These are phyloP conservation scores for Codiaeum variegatum DNA, from an alignment of 441 rosid species.

Conservation along the genomic window DNA sequence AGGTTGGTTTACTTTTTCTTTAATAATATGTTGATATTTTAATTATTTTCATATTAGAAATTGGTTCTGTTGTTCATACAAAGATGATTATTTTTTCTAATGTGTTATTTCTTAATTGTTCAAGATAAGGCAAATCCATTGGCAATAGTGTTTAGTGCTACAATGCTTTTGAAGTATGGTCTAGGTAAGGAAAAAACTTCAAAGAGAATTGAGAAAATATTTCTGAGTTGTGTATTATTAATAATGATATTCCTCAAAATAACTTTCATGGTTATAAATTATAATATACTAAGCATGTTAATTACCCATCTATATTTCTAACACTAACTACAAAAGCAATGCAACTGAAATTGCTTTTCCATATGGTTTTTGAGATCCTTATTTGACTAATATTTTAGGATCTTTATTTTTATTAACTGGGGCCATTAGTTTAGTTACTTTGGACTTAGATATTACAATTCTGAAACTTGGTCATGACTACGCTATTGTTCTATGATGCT, in stretches of 20 bases:
- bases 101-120: conserved; percentile 23
- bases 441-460: neutral
- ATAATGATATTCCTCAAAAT: neutral
- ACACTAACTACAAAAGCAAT: neutral
- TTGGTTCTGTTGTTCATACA: neutral
- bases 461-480: neutral
- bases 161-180: conserved; percentile 92
- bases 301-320: neutral
- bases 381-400: neutral
- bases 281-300: no score
- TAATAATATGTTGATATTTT: neutral
- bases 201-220: conserved; percentile 70
- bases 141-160: conserved; percentile 89
- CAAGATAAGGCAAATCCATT: conserved; percentile 96
- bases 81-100: conserved; percentile 5
- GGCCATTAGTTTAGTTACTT: neutral
- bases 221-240: no score
- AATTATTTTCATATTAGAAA: conserved; percentile 7
- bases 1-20: conserved; percentile 38
- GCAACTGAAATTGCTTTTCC: neutral
- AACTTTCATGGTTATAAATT: no score
- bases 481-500: neutral
- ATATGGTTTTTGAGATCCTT: neutral
- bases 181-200: conserved; percentile 85
- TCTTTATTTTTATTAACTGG: neutral